Evolutionary conservation across 257 asterid species (phyloP), one percentile per base, ranked within the genome.

Genomic region (Linderniella brevidens): DNA sequence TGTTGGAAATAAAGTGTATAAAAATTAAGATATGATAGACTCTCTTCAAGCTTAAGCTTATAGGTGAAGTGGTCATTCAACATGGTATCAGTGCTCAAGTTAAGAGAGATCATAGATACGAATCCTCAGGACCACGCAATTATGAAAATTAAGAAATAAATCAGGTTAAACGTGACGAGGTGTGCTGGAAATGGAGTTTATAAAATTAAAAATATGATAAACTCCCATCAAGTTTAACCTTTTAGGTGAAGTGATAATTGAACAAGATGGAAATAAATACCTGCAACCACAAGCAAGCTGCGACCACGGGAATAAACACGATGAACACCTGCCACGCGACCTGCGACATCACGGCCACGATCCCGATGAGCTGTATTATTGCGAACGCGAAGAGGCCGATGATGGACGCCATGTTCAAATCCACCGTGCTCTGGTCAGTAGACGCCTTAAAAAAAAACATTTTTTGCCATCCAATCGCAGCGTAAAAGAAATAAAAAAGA

Each of bases 281-380:
- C 96, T 82, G 80, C 65, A 79, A 59, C 78, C 72, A 87, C 46
- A 87, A 13, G 72, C 92, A 83, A 49, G 78, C 41, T 58, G 75
- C 75, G 20, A 74, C 53, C 58, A 80, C 64, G 0, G 97, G 97
- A 53, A 87, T 64, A 50, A 86, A 82, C 46, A 82, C 20, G 46
- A 79, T 59, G 74, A 79, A 79, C 73, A 86, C 76, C 72, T 79
- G 92, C 97, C 97, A 86, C 5, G 93, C 74, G 45, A 75, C 80
- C 61, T 62, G 92, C 8, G 94, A 73, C 97, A 87, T 83, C 41
- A 87, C 95, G 14, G 65, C 81, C 40, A 87, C 64, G 46, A 78
- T 71, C 50, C 95, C 92, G 8, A 78, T 19, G 52, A 83, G 93
- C 59, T 76, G 81, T 59, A 80, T 83, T 8, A 70, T 63, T 46